Conservation (phyloP, 108 stramenopile species). For the Pelagomonas calceolata region DNA sequence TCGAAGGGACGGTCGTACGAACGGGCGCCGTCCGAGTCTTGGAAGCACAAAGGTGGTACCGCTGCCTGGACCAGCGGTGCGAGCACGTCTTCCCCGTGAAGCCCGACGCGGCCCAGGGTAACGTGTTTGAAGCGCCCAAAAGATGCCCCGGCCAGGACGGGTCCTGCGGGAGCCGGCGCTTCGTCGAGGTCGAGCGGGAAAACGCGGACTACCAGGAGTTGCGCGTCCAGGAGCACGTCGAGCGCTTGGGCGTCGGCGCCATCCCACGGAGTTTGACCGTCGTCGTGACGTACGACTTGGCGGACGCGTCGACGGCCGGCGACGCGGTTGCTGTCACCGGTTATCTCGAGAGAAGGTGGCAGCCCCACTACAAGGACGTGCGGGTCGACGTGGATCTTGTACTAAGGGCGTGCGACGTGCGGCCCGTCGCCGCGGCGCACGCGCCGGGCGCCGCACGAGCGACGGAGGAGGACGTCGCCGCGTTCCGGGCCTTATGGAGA, state of each 20-base stretch:
- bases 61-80: constrained; percentile 62
- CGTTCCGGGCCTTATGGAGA: neutral
- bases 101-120: constrained; percentile 73
- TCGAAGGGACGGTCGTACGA: constrained; percentile 83
- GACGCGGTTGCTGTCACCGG: constrained; percentile 93
- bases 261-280: constrained; percentile 80
- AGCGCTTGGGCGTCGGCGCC: constrained; percentile 58
- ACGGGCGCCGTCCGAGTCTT: constrained; percentile 79
- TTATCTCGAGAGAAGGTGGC: constrained; percentile 73
- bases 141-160: constrained; percentile 49
- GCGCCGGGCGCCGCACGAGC: neutral
- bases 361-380: constrained; percentile 29
- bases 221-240: constrained; percentile 84
- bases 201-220: constrained; percentile 94
- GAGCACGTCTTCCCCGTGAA: constrained; percentile 49
- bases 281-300: constrained; percentile 82
- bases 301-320: constrained; percentile 85
- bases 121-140: constrained; percentile 59
- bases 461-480: constrained; percentile 4
- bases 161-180: constrained; percentile 49
- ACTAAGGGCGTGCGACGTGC: constrained; percentile 71
- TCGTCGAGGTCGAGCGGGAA: constrained; percentile 41
- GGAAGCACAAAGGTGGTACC: constrained; percentile 65
- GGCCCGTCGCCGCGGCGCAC: constrained; percentile 40
- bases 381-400: constrained; percentile 78